Conservation (phyloP, 495 filamentous ascomycete species). For the Penicillium manginii region DNA sequence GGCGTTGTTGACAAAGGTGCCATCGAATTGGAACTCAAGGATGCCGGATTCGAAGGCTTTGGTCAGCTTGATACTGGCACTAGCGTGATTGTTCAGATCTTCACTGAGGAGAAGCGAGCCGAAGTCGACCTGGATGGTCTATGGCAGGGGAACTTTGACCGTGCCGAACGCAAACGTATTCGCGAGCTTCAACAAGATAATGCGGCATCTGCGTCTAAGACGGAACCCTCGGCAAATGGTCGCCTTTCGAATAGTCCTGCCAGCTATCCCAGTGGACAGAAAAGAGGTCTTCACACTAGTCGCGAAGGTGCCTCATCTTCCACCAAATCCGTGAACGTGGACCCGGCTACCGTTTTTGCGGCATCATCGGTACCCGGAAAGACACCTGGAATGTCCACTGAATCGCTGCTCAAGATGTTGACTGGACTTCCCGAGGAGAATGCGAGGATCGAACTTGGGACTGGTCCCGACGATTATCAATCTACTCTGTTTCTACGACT, state of each 20-base stretch:
- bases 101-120: slow-evolving; percentile 81
- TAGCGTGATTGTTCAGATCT: slow-evolving; percentile 84
- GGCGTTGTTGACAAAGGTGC: slow-evolving; percentile 64
- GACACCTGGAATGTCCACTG: slow-evolving; percentile 14
- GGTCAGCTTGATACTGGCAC: slow-evolving; percentile 59
- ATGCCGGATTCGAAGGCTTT: slow-evolving; percentile 68
- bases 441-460: slow-evolving; percentile 43
- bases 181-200: slow-evolving; percentile 18
- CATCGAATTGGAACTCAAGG: slow-evolving; percentile 39
- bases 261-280: slow-evolving; percentile 20
- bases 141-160: slow-evolving; percentile 64
- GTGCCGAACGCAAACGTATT: slow-evolving; percentile 39
- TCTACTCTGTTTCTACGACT: slow-evolving; percentile 55
- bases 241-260: slow-evolving; percentile 23
- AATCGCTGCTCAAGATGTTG: slow-evolving; percentile 42
- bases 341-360: slow-evolving; percentile 3
- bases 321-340: not conserved
- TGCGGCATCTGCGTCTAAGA: slow-evolving; percentile 2
- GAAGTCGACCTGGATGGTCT: slow-evolving; percentile 83
- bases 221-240: slow-evolving; percentile 23
- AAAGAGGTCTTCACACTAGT: slow-evolving; percentile 27
- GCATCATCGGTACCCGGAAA: slow-evolving; percentile 4
- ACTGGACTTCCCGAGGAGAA: slow-evolving; percentile 31
- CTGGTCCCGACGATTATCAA: slow-evolving; percentile 38
- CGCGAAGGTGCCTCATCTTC: slow-evolving; percentile 16